Percentiles rank a stretch among this genome's conserved stretches.
phyloP scores from a whole-genome alignment of 495 filamentous ascomycete species.

The Acidiella bohemica region DNA sequence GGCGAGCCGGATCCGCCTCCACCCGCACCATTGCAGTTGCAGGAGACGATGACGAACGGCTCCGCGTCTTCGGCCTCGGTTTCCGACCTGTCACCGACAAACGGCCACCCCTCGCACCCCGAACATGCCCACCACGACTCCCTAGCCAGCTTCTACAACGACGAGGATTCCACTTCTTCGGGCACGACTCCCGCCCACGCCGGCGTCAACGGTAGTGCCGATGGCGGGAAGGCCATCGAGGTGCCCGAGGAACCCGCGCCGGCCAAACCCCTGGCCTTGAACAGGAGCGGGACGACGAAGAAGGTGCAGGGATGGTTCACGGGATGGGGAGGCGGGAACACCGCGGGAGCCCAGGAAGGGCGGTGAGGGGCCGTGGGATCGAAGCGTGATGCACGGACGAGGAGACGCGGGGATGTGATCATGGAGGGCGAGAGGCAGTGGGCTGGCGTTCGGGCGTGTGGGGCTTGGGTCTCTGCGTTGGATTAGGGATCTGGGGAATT shows the following conservation, averaged over 20 bases:
- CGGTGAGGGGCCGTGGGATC: too few relatives aligned
- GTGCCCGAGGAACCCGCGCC: neutral
- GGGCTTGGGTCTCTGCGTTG: too few relatives aligned
- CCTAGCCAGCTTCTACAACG: conserved; percentile 16
- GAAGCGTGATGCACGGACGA: too few relatives aligned
- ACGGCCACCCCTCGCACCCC: neutral
- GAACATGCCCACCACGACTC: conserved; percentile 3
- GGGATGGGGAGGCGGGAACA: conserved; percentile 10
- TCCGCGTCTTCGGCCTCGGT: too few relatives aligned
- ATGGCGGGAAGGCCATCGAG: neutral
- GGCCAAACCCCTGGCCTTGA: conserved; percentile 2
- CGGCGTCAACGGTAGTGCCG: neutral
- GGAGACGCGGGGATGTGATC: too few relatives aligned
- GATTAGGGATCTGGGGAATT: too few relatives aligned
- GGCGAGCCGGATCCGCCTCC: neutral
- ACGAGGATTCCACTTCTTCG: neutral
- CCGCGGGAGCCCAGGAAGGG: too few relatives aligned
- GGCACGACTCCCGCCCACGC: neutral
- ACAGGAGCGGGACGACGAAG: conserved; percentile 11
- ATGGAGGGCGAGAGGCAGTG: too few relatives aligned
- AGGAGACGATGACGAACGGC: too few relatives aligned
- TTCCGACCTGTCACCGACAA: neutral
- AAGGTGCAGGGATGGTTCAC: conserved; percentile 17
- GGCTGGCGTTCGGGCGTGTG: too few relatives aligned
- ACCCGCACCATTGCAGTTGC: neutral